Base-by-base conservation (phyloP, 2,329 filamentous ascomycete genomes). In the Ceratocystis diversiconidia region DNA sequence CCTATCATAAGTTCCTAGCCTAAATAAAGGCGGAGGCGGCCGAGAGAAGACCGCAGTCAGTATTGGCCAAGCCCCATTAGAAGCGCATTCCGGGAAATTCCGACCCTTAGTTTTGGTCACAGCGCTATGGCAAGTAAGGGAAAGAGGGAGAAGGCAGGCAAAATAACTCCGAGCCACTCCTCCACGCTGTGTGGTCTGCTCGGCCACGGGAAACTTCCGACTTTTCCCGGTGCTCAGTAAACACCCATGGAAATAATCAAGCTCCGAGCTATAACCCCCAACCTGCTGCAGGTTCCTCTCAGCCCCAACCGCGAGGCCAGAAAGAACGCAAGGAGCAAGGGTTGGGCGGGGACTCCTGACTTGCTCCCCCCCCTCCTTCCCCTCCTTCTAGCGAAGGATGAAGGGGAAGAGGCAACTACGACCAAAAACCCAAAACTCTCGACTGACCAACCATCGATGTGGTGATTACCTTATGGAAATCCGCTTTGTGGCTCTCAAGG, bases 391-490 rank as follows among this genome's bases (percentile, higher is more conserved):
- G 28, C n/a, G 55, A 30, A 59, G 10, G 55, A 59, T 15, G 52
- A 59, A 30, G 28, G 32, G 52, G 55, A 32, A n/a, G 55, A 59
- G 55, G 55, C 28, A 30, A 59, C 55, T 30, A 17, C 19, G 15
- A 36, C 55, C 55, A 59, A 15, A 30, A 59, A 36, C 30, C 28
- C 25, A 19, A 32, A 59, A 28, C 19, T 25, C 12, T 19, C 48
- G 28, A 59, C 30, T 30, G 55, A 59, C 55, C 55, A 59, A 59
- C 55, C 55, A 59, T 36, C 55, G 32, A 3, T 36, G 30, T n/a
- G 55, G 30, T 59, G 55, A 59, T 59, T 59, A 59, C 55, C 55
- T 59, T 36, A 59, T 59, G 55, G 10, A n/a, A 59, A 59, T 32
- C 55, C 28, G 28, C 30, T 59, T 19, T 36, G n/a, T 59, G 28